Evolutionary conservation across 2,329 filamentous ascomycete species (phyloP).

Genomic region (Gliomastix tumulicola): DNA sequence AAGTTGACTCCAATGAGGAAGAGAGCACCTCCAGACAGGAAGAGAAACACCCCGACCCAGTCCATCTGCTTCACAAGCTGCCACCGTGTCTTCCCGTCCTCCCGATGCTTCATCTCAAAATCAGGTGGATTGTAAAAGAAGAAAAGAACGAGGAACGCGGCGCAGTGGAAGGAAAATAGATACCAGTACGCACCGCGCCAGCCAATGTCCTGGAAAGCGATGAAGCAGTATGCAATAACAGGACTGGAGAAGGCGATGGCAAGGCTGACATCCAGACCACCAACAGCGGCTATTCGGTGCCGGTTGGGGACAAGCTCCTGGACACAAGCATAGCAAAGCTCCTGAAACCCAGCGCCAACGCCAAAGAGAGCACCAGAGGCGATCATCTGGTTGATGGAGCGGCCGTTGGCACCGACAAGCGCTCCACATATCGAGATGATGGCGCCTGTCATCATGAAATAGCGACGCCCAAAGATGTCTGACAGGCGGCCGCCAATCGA

Average conservation of each 20-base stretch:
- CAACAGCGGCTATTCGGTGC: conserved; percentile 27
- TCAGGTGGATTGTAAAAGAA: conserved; percentile 25
- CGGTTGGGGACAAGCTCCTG: conserved; percentile 28
- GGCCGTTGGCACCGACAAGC: conserved; percentile 28
- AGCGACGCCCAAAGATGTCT: conserved; percentile 30
- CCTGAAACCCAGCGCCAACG: conserved; percentile 28
- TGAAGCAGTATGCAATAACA: conserved; percentile 22
- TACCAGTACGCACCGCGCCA: conserved; percentile 25
- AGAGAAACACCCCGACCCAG: conserved; percentile 16
- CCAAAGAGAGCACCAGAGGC: conserved; percentile 29
- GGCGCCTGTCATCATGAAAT: conserved; percentile 26
- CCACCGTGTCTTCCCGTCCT: conserved; percentile 14
- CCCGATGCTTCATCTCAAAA: conserved; percentile 23
- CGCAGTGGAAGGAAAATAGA: conserved; percentile 21
- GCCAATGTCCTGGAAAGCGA: conserved; percentile 15
- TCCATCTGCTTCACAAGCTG: conserved; percentile 15
- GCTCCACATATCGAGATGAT: conserved; percentile 22
- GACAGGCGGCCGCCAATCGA: conserved; percentile 25
- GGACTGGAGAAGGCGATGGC: conserved; percentile 17
- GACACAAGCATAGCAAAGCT: conserved; percentile 26
- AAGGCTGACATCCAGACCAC: conserved; percentile 5
- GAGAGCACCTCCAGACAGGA: conserved; percentile 14
- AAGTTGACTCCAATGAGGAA: conserved; percentile 20
- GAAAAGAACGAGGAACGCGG: conserved; percentile 11
- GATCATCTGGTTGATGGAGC: conserved; percentile 30